A percentile compares a stretch with the other conserved stretches of the same genome.
Evolutionary conservation across 148 eudicot genomes (phyloP).

Genomic region (Silene uniflora): DNA sequence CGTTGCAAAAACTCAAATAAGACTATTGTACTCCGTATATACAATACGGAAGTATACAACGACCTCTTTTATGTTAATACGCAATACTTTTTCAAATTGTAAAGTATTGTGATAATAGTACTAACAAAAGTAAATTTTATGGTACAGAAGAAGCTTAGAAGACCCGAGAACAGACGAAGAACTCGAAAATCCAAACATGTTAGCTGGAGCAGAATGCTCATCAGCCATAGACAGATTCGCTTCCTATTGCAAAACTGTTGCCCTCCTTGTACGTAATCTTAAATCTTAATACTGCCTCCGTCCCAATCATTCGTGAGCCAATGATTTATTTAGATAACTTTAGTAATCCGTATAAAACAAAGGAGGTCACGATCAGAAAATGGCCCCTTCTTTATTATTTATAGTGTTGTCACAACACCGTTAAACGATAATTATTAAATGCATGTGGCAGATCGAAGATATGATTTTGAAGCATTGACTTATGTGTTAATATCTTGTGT

Average conservation of each 20-base stretch:
- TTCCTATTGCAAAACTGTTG: constrained; percentile 57
- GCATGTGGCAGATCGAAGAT: background rate
- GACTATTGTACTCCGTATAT: no score
- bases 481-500: background rate
- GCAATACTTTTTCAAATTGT: no score
- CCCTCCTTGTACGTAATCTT: constrained; percentile 52
- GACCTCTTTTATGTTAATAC: background rate
- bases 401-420: no score
- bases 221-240: constrained; percentile 40
- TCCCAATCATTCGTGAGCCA: background rate
- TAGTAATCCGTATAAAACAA: background rate
- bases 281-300: no score
- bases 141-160: constrained; percentile 49
- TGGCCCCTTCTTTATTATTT: background rate
- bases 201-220: constrained; percentile 31
- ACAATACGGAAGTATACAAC: background rate
- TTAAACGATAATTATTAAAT: no score
- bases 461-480: background rate
- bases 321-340: background rate
- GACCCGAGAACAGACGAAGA: constrained; percentile 36
- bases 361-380: background rate
- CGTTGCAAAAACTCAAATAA: background rate
- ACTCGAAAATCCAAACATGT: constrained; percentile 22
- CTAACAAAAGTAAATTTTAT: background rate
- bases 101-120: no score